Evolutionary conservation across 768 basidiomycete species (phyloP), one percentile per base, ranked within the genome.

Genomic region (Boletus sp.): DNA sequence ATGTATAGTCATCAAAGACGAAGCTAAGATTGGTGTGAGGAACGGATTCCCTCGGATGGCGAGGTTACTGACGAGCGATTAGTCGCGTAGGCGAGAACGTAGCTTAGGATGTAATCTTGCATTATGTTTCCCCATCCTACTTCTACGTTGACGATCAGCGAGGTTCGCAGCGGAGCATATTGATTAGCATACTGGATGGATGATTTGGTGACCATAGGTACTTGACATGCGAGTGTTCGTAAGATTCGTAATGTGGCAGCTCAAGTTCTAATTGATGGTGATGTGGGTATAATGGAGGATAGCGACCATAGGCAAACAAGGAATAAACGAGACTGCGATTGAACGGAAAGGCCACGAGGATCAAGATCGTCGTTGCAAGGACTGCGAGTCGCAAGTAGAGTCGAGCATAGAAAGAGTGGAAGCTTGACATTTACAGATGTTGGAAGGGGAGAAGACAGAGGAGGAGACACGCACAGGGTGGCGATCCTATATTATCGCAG

Each of bases 31-130:
- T 27, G 25, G n/a, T 5, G 23, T 48, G n/a, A 48, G n/a, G 17
- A 14, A 19, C 35, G 11, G 9, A 27, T 27, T n/a, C 15, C 7
- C 2, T 19, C 7, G 10, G 25, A 37, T 13, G 13, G 11, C 17
- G n/a, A 48, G 11, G 25, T n/a, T 13, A 48, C 47, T 37, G 8
- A 48, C 47, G 47, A 48, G 25, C 47, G 47, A 48, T 48, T 48
- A 48, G 47, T 37, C 47, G 47, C 35, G 3, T 48, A 48, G 13
- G 47, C 47, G 23, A 48, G 34, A 25, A 48, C 25, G 7, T 48
- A 48, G 35, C 25, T 48, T 48, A 37, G 34, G 47, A 48, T 19
- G n/a, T 48, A 48, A 27, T 48, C 47, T 37, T 48, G 47, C 47
- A 48, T 48, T 37, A 37, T 1, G 19, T 48, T 48, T 27, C 47